Conservation (phyloP, 2,329 filamentous ascomycete genomes). For the Sporothrix curviconia region DNA sequence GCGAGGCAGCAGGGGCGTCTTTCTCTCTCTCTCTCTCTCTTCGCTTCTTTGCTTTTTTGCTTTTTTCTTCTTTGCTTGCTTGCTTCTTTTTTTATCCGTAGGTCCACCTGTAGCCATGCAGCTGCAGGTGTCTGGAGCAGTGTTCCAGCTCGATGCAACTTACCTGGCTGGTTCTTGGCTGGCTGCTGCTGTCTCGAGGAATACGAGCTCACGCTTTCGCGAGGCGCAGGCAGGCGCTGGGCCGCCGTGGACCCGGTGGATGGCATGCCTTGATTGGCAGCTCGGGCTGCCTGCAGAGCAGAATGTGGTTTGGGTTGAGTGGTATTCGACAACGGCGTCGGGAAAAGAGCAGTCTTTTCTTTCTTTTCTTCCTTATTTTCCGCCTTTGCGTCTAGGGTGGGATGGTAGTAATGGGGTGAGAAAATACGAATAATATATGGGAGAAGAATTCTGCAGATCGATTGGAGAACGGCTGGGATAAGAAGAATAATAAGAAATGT, state of each 20-base stretch:
- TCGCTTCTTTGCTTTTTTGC: neutral
- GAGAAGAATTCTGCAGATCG: too few relatives aligned
- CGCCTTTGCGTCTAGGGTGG: too few relatives aligned
- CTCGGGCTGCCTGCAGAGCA: neutral
- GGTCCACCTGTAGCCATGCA: neutral
- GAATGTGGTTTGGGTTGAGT: neutral
- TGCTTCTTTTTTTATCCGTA: neutral
- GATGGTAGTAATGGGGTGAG: too few relatives aligned
- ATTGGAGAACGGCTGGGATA: too few relatives aligned
- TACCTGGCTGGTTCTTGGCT: constrained; percentile 3
- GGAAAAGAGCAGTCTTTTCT: too few relatives aligned
- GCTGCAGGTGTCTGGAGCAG: neutral
- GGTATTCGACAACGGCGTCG: too few relatives aligned
- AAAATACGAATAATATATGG: too few relatives aligned
- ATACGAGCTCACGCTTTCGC: constrained; percentile 16
- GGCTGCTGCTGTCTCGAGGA: constrained; percentile 10
- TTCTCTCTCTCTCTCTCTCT: too few relatives aligned
- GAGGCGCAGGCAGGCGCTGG: constrained; percentile 11
- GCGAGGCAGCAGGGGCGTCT: too few relatives aligned
- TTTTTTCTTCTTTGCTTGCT: neutral
- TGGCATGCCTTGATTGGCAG: constrained; percentile 11
- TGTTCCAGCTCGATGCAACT: neutral
- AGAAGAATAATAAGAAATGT: too few relatives aligned
- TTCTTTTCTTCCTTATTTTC: too few relatives aligned
- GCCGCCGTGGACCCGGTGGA: constrained; percentile 2